Evolutionary conservation across 1,284 basidiomycete species (phyloP).

Genomic region (Coniophora puteana): DNA sequence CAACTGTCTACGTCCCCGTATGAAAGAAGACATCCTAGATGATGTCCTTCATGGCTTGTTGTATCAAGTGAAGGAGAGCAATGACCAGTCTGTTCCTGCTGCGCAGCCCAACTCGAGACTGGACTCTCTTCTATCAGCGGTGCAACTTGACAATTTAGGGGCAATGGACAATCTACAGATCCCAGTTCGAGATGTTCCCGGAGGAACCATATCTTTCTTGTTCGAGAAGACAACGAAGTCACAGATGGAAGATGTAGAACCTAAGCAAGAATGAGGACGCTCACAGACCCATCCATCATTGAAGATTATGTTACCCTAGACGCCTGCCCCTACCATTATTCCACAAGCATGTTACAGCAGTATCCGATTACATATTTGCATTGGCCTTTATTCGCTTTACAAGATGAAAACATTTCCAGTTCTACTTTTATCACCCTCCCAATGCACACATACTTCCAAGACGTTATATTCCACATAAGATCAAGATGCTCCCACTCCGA

Average conservation of each 20-base stretch:
- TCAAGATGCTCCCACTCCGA: no score
- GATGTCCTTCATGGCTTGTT: slow-evolving; percentile 56
- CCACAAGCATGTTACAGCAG: neutral
- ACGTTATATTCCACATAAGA: no score
- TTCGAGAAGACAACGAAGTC: slow-evolving; percentile 54
- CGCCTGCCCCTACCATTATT: neutral
- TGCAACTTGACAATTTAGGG: slow-evolving; percentile 42
- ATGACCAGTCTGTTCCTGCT: slow-evolving; percentile 4
- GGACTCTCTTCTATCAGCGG: slow-evolving; percentile 34
- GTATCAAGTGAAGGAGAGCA: slow-evolving; percentile 21
- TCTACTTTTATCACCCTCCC: no score
- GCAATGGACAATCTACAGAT: slow-evolving; percentile 30
- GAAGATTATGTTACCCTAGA: no score
- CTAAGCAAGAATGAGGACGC: no score
- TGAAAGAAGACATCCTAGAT: slow-evolving; percentile 54
- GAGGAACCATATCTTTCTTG: slow-evolving; percentile 67
- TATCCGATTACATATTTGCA: neutral
- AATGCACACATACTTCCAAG: no score
- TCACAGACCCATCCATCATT: no score
- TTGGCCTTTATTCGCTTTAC: no score
- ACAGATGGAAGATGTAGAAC: slow-evolving; percentile 5
- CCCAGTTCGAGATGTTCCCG: slow-evolving; percentile 45
- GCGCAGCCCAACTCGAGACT: slow-evolving; percentile 25
- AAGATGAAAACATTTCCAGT: no score
- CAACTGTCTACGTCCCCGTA: slow-evolving; percentile 53